Conservation (phyloP, 352 stramenopile species). For the Pythium coloratum region DNA sequence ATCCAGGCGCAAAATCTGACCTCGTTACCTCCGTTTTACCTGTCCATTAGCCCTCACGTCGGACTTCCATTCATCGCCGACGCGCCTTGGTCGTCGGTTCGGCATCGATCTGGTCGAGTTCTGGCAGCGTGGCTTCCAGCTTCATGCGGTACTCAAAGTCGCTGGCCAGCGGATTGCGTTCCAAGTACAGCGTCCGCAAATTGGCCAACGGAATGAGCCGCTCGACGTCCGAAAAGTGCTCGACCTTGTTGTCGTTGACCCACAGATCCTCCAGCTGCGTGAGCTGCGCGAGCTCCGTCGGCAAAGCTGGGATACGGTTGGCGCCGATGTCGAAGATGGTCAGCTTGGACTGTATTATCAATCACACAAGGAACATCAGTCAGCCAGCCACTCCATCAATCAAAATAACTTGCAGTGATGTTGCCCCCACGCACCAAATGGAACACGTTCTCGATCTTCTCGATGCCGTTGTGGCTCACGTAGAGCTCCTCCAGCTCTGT, state of each 20-base stretch:
- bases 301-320: conserved; percentile 80
- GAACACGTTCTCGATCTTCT: conserved; percentile 71
- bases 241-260: conserved; percentile 73
- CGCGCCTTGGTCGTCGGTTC: conserved; percentile 63
- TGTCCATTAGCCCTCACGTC: neutral
- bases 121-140: conserved; percentile 85
- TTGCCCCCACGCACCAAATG: conserved; percentile 52
- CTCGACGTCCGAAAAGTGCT: conserved; percentile 62
- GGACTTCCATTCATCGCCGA: conserved; percentile 28
- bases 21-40: neutral
- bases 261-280: conserved; percentile 70
- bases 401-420: too few species aligned
- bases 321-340: conserved; percentile 76
- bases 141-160: conserved; percentile 96
- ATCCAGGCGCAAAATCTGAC: conserved; percentile 1
- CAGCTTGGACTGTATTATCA: conserved; percentile 42
- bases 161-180: conserved; percentile 93
- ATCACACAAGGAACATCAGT: too few species aligned
- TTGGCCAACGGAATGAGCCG: conserved; percentile 70
- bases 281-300: conserved; percentile 39
- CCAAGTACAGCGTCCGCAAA: conserved; percentile 94
- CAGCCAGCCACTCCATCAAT: too few species aligned
- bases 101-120: conserved; percentile 96
- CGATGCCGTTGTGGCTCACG: conserved; percentile 97
- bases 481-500: conserved; percentile 96